Evolutionary conservation across 1,284 basidiomycete species (phyloP).

Genomic region (Inonotus obliquus): DNA sequence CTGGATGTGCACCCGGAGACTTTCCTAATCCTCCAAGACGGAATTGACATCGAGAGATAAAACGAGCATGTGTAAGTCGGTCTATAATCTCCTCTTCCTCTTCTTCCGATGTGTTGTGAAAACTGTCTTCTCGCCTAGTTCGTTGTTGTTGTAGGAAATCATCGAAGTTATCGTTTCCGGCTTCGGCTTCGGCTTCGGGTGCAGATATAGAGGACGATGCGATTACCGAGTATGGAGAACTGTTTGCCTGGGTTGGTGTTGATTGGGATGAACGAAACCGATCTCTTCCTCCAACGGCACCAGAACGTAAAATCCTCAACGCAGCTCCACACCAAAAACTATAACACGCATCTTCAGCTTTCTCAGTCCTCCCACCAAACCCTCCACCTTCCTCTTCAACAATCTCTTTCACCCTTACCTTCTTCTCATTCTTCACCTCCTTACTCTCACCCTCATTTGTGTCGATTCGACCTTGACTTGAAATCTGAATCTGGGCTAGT

Average conservation of each 20-base stretch:
- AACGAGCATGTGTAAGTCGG: conserved; percentile 48
- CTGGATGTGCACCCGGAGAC: conserved; percentile 64
- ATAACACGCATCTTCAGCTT: conserved; percentile 88
- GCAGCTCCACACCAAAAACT: conserved; percentile 91
- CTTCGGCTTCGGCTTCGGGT: neutral
- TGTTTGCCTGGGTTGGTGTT: neutral
- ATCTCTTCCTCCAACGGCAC: conserved; percentile 7
- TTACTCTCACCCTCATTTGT: neutral
- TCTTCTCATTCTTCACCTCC: neutral
- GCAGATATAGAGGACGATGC: too few species aligned
- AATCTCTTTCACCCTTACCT: neutral
- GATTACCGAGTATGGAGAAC: neutral
- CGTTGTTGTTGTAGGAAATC: neutral
- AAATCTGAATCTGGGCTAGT: too few species aligned
- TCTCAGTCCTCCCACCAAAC: conserved; percentile 83
- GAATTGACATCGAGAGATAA: conserved; percentile 74
- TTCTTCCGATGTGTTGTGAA: neutral
- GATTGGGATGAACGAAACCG: neutral
- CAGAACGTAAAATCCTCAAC: conserved; percentile 41
- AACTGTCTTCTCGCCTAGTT: neutral
- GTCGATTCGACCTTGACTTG: neutral
- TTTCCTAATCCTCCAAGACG: conserved; percentile 85
- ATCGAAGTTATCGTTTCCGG: neutral
- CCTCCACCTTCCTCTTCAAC: conserved; percentile 45
- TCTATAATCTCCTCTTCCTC: conserved; percentile 45